A percentile compares a stretch with the other conserved stretches of the same genome.
phyloP scores from a whole-genome alignment of 2,329 filamentous ascomycete species.

The Ophiobolus disseminans region DNA sequence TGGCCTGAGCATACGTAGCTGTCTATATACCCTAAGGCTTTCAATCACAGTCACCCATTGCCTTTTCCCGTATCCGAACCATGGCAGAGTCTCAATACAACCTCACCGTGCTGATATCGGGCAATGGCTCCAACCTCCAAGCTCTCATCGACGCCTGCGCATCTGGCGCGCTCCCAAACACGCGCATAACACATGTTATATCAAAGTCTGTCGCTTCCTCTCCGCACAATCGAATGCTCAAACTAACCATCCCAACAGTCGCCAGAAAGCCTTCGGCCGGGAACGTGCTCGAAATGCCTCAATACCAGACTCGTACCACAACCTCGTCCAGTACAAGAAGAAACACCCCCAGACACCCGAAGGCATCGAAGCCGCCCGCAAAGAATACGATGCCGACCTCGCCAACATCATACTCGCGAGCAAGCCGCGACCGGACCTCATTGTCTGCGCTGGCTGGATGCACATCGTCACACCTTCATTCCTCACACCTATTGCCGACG shows the following conservation, averaged over 20 bases:
- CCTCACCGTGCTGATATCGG: constrained; percentile 66
- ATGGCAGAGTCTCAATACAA: constrained; percentile 51
- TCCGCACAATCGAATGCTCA: not conserved
- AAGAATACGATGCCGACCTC: constrained; percentile 77
- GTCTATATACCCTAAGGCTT: constrained; percentile 1
- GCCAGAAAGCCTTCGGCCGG: constrained; percentile 69
- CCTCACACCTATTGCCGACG: constrained; percentile 69
- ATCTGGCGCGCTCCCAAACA: constrained; percentile 56
- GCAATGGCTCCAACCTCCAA: constrained; percentile 80
- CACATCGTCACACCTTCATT: constrained; percentile 77
- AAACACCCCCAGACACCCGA: constrained; percentile 54
- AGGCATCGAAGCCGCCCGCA: constrained; percentile 63
- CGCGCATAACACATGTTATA: constrained; percentile 68
- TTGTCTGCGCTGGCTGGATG: constrained; percentile 87
- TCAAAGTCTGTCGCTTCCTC: constrained; percentile 48
- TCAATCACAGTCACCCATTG: not conserved
- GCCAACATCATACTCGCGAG: constrained; percentile 70
- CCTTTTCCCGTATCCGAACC: not conserved
- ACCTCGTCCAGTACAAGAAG: constrained; percentile 78
- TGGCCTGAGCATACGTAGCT: not conserved
- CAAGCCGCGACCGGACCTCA: constrained; percentile 66
- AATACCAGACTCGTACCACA: constrained; percentile 82
- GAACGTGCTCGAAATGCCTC: constrained; percentile 63
- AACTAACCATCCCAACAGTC: constrained; percentile 19
- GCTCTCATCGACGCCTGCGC: constrained; percentile 71